A percentile compares a stretch with the other conserved stretches of the same genome.
Evolutionary conservation across 2,329 filamentous ascomycete genomes (phyloP).

Genomic region (Beauveria australis): DNA sequence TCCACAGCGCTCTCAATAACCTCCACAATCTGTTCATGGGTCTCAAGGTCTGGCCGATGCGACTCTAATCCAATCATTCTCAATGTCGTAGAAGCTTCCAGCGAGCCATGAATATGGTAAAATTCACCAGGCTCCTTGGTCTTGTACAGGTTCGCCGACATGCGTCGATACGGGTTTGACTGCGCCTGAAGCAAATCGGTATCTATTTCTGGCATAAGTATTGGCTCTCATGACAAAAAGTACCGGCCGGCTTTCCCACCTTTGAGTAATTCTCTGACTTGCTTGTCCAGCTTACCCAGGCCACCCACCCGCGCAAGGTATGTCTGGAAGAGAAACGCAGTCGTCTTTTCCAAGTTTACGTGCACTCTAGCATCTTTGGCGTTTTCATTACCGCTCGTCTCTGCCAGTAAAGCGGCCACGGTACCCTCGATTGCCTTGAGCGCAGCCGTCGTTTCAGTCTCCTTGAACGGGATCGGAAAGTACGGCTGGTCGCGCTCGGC

Average conservation of each 20-base stretch:
- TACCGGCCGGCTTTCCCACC: constrained; percentile 15
- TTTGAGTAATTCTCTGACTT: constrained; percentile 25
- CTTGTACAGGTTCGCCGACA: constrained; percentile 65
- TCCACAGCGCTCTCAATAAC: constrained; percentile 52
- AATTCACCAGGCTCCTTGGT: constrained; percentile 59
- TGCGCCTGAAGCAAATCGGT: constrained; percentile 65
- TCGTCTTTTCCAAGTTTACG: constrained; percentile 31
- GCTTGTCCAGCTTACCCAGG: constrained; percentile 28
- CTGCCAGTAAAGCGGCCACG: constrained; percentile 25
- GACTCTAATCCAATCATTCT: constrained; percentile 62
- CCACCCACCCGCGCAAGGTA: constrained; percentile 30
- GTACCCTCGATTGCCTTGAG: constrained; percentile 35
- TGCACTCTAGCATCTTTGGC: constrained; percentile 16
- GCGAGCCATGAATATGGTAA: constrained; percentile 68
- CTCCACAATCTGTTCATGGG: constrained; percentile 50
- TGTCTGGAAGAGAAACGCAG: constrained; percentile 32
- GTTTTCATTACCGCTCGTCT: constrained; percentile 15
- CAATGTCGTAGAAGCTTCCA: constrained; percentile 62
- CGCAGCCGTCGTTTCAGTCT: constrained; percentile 35
- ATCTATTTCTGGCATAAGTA: constrained; percentile 34
- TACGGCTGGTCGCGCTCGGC: constrained; percentile 29
- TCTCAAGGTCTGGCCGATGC: constrained; percentile 50
- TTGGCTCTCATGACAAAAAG: not conserved
- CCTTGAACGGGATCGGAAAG: constrained; percentile 40
- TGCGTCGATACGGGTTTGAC: constrained; percentile 60